Evolutionary conservation across 116 monocot genomes (phyloP).

Genomic region (Trichopus zeylanicus): DNA sequence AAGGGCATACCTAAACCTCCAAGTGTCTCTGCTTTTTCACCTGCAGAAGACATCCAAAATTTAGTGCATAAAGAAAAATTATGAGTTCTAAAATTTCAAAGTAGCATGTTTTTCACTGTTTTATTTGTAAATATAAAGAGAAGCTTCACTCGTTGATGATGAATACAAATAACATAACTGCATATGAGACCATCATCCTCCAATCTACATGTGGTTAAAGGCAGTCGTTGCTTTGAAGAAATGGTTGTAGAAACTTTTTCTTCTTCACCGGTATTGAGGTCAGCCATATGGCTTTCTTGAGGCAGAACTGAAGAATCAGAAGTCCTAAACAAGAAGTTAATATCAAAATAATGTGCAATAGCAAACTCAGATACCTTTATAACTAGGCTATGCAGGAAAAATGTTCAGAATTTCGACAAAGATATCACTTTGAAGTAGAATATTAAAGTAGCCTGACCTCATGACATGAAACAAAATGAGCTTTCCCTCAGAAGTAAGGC

Average conservation of each 20-base stretch:
- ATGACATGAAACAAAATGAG: constrained; percentile 67
- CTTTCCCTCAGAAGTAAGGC: constrained; percentile 83
- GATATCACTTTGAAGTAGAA: background rate
- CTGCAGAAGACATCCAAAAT: constrained; percentile 6
- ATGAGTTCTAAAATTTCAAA: no score
- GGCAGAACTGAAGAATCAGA: constrained; percentile 52
- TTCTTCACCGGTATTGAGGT: constrained; percentile 13
- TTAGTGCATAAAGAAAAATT: no score
- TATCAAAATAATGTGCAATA: background rate
- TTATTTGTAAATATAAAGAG: no score
- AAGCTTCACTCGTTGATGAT: no score
- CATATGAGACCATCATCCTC: constrained; percentile 8
- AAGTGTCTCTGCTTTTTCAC: constrained; percentile 2
- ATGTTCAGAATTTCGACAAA: no score
- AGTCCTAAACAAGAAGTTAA: constrained; percentile 36
- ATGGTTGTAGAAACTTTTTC: constrained; percentile 5
- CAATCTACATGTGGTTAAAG: constrained; percentile 1
- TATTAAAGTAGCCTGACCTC: constrained; percentile 31
- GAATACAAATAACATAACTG: no score
- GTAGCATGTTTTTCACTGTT: no score
- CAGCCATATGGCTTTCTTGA: constrained; percentile 6
- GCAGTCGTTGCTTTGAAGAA: constrained; percentile 6
- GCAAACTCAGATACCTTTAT: background rate
- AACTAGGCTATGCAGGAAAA: background rate
- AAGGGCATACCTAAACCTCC: background rate